Conservation (phyloP, 2,329 filamentous ascomycete genomes). For the Verticillium nonalfalfae region DNA sequence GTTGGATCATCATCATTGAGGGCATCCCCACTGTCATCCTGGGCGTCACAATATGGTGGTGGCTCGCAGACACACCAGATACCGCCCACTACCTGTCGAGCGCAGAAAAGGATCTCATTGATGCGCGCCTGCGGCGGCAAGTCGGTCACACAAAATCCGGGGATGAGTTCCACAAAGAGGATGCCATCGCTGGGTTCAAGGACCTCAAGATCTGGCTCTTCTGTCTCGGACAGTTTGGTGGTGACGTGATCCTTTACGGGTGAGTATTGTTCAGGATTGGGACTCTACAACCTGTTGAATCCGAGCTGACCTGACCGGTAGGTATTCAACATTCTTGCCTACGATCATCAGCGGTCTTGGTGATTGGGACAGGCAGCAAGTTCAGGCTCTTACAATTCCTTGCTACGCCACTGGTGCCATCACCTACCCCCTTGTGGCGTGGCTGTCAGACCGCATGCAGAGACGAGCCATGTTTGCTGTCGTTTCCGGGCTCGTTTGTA, state of each 20-base stretch:
- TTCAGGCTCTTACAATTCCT: slow-evolving; percentile 63
- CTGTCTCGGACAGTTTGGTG: slow-evolving; percentile 52
- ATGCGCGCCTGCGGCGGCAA: slow-evolving; percentile 16
- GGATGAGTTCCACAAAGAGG: slow-evolving; percentile 35
- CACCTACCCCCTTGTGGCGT: slow-evolving; percentile 49
- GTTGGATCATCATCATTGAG: slow-evolving; percentile 67
- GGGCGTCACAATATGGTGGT: slow-evolving; percentile 25
- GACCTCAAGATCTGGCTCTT: slow-evolving; percentile 61
- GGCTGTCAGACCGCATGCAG: slow-evolving; percentile 52
- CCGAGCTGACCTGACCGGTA: neutral
- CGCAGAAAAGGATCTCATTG: slow-evolving; percentile 30
- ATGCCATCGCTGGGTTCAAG: slow-evolving; percentile 49
- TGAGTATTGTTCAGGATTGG: neutral
- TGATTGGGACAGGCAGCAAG: slow-evolving; percentile 27
- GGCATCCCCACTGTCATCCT: slow-evolving; percentile 50
- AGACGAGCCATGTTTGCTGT: slow-evolving; percentile 48
- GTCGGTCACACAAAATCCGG: slow-evolving; percentile 20
- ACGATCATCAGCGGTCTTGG: slow-evolving; percentile 59
- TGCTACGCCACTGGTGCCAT: slow-evolving; percentile 58
- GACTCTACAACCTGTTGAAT: neutral
- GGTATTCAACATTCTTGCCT: slow-evolving; percentile 57
- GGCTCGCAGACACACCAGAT: slow-evolving; percentile 29
- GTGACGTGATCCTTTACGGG: slow-evolving; percentile 56
- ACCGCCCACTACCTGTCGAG: slow-evolving; percentile 54
- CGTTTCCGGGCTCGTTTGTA: slow-evolving; percentile 42